A percentile compares a stretch with the other conserved stretches of the same genome.
Evolutionary conservation across 2,329 filamentous ascomycete genomes (phyloP).

Genomic region (Periconia sp.): DNA sequence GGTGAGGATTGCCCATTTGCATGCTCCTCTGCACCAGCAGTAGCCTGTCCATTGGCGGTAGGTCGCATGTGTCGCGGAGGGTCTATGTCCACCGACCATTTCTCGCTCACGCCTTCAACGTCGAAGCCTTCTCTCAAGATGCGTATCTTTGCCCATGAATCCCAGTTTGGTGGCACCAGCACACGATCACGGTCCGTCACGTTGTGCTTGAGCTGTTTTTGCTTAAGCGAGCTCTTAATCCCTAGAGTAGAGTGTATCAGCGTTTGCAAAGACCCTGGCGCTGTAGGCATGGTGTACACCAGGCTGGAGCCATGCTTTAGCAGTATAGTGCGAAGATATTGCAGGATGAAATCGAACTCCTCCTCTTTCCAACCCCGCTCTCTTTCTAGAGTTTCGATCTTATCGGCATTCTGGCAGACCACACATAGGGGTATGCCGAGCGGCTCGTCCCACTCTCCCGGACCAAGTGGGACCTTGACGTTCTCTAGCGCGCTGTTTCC

Average conservation of each 20-base stretch:
- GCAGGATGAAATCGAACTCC: conserved; percentile 92
- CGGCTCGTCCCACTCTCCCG: conserved; percentile 91
- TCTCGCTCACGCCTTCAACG: conserved; percentile 79
- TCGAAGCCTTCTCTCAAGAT: conserved; percentile 91
- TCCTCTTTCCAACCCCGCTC: conserved; percentile 93
- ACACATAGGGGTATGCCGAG: conserved; percentile 86
- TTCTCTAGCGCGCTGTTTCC: conserved; percentile 31
- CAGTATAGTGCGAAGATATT: conserved; percentile 86
- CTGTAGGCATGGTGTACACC: conserved; percentile 49
- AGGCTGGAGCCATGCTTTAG: conserved; percentile 70
- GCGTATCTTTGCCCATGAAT: conserved; percentile 96
- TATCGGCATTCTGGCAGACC: conserved; percentile 94
- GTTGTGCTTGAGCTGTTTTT: conserved; percentile 59
- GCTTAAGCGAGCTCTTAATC: conserved; percentile 74
- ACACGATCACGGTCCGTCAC: conserved; percentile 94
- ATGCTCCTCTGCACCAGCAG: conserved; percentile 14
- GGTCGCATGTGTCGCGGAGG: conserved; percentile 30
- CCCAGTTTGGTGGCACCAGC: conserved; percentile 93
- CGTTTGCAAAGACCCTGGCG: conserved; percentile 74
- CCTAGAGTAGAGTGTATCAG: conserved; percentile 83
- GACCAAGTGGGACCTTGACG: conserved; percentile 71
- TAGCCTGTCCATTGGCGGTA: conserved; percentile 21
- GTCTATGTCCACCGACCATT: conserved; percentile 84
- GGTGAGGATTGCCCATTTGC: conserved; percentile 12
- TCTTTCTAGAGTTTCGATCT: conserved; percentile 87